phyloP scores from a whole-genome alignment of 2,329 filamentous ascomycete genomes.

The Sclerotinia subarctica region DNA sequence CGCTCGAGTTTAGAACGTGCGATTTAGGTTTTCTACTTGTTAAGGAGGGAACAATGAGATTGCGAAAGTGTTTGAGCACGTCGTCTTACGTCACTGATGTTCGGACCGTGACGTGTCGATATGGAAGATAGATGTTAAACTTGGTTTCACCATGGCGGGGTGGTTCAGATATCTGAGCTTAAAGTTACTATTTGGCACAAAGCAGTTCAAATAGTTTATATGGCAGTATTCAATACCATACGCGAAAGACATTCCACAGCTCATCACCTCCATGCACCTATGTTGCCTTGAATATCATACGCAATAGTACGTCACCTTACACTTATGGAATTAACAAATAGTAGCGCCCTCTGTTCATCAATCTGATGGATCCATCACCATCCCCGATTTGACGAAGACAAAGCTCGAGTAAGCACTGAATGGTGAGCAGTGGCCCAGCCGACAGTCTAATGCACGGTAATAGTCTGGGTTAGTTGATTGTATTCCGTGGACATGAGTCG shows the following conservation, averaged over 20 bases:
- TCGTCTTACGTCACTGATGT: too few relatives aligned
- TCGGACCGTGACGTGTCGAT: too few relatives aligned
- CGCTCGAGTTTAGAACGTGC: not conserved
- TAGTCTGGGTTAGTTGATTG: not conserved
- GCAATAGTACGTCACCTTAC: not conserved
- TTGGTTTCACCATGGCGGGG: not conserved
- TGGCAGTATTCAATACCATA: not conserved
- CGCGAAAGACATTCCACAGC: not conserved
- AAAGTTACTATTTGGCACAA: too few relatives aligned
- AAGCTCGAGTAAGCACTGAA: not conserved
- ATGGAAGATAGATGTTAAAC: not conserved
- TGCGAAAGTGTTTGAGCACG: not conserved
- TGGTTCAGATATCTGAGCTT: not conserved
- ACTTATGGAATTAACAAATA: not conserved
- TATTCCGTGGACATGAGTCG: not conserved
- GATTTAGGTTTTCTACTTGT: not conserved
- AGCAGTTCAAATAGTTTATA: not conserved
- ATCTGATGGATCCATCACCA: too few relatives aligned
- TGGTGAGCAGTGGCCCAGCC: not conserved
- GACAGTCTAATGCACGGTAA: not conserved
- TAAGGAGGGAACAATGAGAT: not conserved
- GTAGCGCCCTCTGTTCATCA: too few relatives aligned
- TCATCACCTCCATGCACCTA: not conserved
- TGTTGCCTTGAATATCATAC: not conserved
- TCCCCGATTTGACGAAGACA: not conserved